phyloP scores from a whole-genome alignment of 169 alveolate species.

The Cryptosporidium baileyi region DNA sequence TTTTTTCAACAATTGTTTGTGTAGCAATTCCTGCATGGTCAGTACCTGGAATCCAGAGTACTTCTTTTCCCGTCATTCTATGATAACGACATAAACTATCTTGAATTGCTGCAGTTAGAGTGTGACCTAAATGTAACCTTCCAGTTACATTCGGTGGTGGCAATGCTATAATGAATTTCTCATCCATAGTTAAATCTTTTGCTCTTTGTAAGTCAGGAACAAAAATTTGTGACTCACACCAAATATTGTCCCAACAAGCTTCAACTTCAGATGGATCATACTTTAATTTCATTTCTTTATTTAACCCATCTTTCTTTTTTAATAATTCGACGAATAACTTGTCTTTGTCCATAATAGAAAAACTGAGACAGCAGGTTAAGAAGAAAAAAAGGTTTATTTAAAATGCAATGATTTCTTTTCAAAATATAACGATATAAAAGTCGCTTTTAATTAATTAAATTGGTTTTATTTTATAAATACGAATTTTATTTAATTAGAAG shows the following conservation, averaged over 20 bases:
- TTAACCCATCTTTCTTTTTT: constrained; percentile 25
- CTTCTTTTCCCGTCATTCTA: constrained; percentile 93
- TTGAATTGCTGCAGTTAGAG: constrained; percentile 97
- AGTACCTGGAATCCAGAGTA: constrained; percentile 99
- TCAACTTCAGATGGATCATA: constrained; percentile 93
- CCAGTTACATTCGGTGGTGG: constrained; percentile 99
- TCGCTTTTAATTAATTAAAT: no score
- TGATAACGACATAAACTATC: constrained; percentile 94
- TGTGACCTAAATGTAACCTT: constrained; percentile 99
- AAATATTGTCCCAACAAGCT: constrained; percentile 87
- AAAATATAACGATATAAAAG: no score
- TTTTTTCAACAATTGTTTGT: constrained; percentile 97
- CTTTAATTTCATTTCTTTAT: background rate
- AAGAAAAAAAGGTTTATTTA: no score
- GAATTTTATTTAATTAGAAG: no score
- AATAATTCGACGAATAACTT: constrained; percentile 1
- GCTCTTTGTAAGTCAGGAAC: constrained; percentile 49
- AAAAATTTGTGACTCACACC: constrained; percentile 33
- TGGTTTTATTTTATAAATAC: no score
- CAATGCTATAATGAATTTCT: constrained; percentile 91
- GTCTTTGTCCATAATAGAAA: background rate
- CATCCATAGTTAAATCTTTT: constrained; percentile 8
- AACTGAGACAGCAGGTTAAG: no score
- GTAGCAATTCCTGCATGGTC: constrained; percentile 99
- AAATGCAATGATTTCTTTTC: no score